Evolutionary conservation across 192 early-diverging fungal species (phyloP).

Genomic region (Kappamyces sp.): DNA sequence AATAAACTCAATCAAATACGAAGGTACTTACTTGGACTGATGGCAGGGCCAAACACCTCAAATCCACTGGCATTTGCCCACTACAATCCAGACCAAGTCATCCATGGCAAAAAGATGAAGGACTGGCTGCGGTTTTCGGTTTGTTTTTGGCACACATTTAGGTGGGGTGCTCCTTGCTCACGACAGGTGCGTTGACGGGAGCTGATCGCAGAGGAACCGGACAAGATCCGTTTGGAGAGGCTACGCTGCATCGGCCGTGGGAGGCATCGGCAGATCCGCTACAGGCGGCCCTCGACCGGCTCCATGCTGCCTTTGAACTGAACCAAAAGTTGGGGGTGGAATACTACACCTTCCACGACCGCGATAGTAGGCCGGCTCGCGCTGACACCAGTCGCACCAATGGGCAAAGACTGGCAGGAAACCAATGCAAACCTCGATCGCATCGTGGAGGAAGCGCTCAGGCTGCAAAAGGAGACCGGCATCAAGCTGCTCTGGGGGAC

Average conservation of each 20-base stretch:
- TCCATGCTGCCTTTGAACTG: constrained; percentile 32
- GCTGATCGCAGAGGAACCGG: not conserved
- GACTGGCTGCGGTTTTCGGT: constrained; percentile 32
- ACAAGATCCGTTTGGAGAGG: constrained; percentile 32
- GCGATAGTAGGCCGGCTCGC: constrained; percentile 25
- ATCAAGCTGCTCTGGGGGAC: constrained; percentile 35
- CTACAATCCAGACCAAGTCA: constrained; percentile 26
- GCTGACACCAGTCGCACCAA: constrained; percentile 14
- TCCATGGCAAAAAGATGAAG: constrained; percentile 30
- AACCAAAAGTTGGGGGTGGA: constrained; percentile 30
- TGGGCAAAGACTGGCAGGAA: constrained; percentile 5
- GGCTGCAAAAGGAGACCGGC: constrained; percentile 30
- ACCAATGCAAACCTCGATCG: constrained; percentile 21
- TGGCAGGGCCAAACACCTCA: constrained; percentile 9
- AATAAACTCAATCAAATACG: no score
- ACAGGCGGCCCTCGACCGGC: constrained; percentile 13
- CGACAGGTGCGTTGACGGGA: no score
- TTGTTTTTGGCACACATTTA: constrained; percentile 32
- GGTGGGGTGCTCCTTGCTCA: not conserved
- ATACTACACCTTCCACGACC: constrained; percentile 37
- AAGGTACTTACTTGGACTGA: no score
- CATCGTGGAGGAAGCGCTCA: constrained; percentile 25
- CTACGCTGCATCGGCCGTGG: constrained; percentile 25
- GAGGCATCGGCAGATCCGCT: constrained; percentile 21
- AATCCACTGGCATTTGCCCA: constrained; percentile 28